Conservation (phyloP, 108 stramenopile species). For the Mayamaea pseudoterrestris region DNA sequence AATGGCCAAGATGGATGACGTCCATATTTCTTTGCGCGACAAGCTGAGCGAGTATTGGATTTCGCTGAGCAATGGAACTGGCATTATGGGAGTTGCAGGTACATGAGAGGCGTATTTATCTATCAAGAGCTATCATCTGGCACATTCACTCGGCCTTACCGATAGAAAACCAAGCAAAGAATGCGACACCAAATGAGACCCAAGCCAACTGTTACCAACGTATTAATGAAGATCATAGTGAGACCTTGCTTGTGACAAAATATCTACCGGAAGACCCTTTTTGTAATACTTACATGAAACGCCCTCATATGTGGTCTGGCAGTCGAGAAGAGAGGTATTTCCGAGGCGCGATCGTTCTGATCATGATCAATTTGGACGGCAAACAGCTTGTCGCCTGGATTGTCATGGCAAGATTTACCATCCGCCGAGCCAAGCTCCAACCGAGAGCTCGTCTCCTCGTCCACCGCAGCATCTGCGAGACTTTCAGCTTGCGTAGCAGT, state of each 20-base stretch:
- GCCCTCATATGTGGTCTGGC: conserved; percentile 68
- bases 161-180: conserved; percentile 86
- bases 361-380: conserved; percentile 59
- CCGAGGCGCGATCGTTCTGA: conserved; percentile 61
- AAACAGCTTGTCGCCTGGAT: too few relatives aligned
- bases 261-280: conserved; percentile 56
- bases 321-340: conserved; percentile 43
- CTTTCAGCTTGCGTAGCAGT: too few relatives aligned
- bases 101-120: too few relatives aligned
- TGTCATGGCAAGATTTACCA: too few relatives aligned
- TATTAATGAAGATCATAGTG: neutral
- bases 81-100: too few relatives aligned
- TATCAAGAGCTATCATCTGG: too few relatives aligned
- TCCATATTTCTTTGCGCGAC: conserved; percentile 64
- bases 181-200: conserved; percentile 39
- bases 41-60: conserved; percentile 45
- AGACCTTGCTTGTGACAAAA: conserved; percentile 28
- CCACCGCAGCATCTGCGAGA: too few relatives aligned
- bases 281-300: conserved; percentile 64
- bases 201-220: neutral
- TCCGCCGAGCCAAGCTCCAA: too few relatives aligned
- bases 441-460: too few relatives aligned
- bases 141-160: too few relatives aligned
- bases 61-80: conserved; percentile 75
- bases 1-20: conserved; percentile 63